A percentile compares a stretch with the other conserved stretches of the same genome.
Conservation (phyloP, 1,284 basidiomycete species). For the Malassezia sympodialis region DNA sequence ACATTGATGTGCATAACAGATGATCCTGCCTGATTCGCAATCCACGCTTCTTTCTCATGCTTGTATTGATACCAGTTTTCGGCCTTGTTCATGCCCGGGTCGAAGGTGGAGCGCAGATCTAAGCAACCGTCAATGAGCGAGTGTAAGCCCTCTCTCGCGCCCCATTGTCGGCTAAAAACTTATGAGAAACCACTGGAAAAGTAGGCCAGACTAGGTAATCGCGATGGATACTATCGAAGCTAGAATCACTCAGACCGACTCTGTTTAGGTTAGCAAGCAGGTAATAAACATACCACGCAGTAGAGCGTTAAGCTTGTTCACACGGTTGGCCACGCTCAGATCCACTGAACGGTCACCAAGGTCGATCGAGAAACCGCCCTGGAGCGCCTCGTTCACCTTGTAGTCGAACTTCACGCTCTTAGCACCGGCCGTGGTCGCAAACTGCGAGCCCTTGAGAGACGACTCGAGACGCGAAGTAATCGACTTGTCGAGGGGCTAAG, state of each 20-base stretch:
- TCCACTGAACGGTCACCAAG: conserved; percentile 98
- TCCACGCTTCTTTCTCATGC: conserved; percentile 9
- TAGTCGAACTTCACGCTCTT: conserved; percentile 43
- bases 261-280: conserved; percentile 4
- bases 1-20: conserved; percentile 8
- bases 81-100: not conserved
- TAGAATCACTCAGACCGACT: conserved; percentile 13
- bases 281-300: conserved; percentile 49
- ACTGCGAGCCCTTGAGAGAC: conserved; percentile 39
- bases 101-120: not conserved
- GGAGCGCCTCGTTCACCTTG: conserved; percentile 44
- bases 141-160: too few relatives aligned
- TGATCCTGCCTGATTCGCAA: conserved; percentile 4
- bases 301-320: conserved; percentile 85
- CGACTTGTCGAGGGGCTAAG: conserved; percentile 40
- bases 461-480: conserved; percentile 38
- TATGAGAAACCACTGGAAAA: too few relatives aligned
- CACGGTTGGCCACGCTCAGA: conserved; percentile 79
- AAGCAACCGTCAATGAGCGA: not conserved
- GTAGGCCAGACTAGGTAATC: not conserved
- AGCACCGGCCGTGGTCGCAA: conserved; percentile 33
- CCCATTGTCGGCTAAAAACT: too few relatives aligned
- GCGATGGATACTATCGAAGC: not conserved
- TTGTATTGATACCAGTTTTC: conserved; percentile 13
- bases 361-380: conserved; percentile 73